Evolutionary conservation across 78 protist genomes (phyloP), one percentile per base, ranked within the genome.

Genomic region (Isochrysis galbana): DNA sequence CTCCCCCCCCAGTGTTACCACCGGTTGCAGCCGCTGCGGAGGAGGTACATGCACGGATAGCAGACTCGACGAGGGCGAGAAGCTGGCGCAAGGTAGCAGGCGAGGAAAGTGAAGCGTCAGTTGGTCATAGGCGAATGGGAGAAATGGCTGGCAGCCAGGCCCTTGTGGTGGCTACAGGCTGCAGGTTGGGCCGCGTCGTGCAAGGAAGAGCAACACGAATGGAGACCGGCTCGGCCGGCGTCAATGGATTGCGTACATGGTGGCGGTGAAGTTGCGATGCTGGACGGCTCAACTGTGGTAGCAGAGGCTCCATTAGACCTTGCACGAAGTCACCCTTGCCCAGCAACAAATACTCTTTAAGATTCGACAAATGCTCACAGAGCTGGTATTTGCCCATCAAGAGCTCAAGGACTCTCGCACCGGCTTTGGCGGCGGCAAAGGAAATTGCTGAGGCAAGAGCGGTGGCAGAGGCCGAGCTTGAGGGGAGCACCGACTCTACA

Each of bases 241-340:
- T n/a, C n/a, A n/a, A n/a, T n/a, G n/a, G n/a, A n/a, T n/a, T n/a
- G n/a, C n/a, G n/a, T n/a, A n/a, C n/a, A n/a, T 51, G 61, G 61
- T 51, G 84, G 32, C 84, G 44, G 46, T 77, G 84, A 21, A 96
- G 74, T 47, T 91, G 54, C 67, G 78, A 42, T 5, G 84, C 94
- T 0, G 95, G 96, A 10, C 69, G n/a, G 34, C 70, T 23, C 11
- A 95, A 77, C 26, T 95, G 89, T 34, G 41, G 51, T 67, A n/a
- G 91, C 36, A 96, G 91, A 44, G 90, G 83, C n/a, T 95, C 96
- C 96, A 95, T 95, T 42, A 96, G 84, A 17, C 46, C 36, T 51
- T 93, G 96, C n/a, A 95, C 94, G 36, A 96, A 96, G 88, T 96
- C 98, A 34, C 98, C 98, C 87, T 96, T 96, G 26, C 97, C 97